Base-by-base conservation (phyloP, 495 filamentous ascomycete species). In the Lophiostoma macrostomum region DNA sequence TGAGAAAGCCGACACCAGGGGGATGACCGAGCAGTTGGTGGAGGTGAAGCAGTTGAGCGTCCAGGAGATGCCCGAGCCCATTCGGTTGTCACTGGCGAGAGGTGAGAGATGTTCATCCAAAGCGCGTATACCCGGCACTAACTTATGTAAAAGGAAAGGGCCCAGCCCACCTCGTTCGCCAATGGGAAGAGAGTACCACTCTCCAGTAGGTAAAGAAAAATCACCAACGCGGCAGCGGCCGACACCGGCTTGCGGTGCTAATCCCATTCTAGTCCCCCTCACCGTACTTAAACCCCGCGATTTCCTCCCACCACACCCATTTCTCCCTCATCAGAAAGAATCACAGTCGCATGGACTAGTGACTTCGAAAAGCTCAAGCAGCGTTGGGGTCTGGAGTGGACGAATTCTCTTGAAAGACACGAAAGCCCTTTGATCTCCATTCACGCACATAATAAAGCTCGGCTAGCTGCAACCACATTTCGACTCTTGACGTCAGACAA, bases 231-330 rank as follows among this genome's bases (percentile, higher is more conserved):
- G 50, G 50, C 4, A 27, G 12, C 3, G 3, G 30, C 50, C 50
- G 50, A 53, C 22, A 2, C n/a, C 50, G 50, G 50, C 28, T 25
- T 45, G 43, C 50, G 50, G 50, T 14, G 10, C 41, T 45, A 45
- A n/a, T n/a, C 41, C 27, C 4, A 31, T 29, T 45, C 23, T 20
- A 16, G 41, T n/a, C 18, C 16, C 18, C 16, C 22, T 29, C 30
- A 14, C 23, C 50, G 38, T 45, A 45, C 31, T 48, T 48, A 13
- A 48, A 48, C 44, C 42, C 44, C 27, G 44, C 44, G 10, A 18
- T 48, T 10, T 18, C 36, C 36, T n/a, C n/a, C 36, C 36, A 18
- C 13, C 41, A 5, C 27, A 4, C 10, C n/a, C 16, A 6, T 25
- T 40, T 32, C 29, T 2, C 5, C 5, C 12, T 52, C 18, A 29